A percentile compares a stretch with the other conserved stretches of the same genome.
Conservation (phyloP, 176 grass and related monocot species). For the sorghum (Sorghum bicolor) region DNA sequence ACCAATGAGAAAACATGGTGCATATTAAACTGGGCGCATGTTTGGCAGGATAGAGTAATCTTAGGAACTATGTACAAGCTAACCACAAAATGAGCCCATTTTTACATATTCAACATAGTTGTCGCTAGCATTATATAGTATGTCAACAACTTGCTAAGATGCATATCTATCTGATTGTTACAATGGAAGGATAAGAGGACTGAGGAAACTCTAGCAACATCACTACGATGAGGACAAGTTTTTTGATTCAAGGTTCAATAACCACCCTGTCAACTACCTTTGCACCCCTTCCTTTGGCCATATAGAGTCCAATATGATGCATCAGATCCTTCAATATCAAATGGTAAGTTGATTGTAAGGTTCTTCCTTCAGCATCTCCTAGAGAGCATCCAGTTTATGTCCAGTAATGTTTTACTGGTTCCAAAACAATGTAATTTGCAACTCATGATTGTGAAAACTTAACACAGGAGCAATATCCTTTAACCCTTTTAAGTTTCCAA, state of each 20-base stretch:
- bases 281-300: slow-evolving; percentile 75
- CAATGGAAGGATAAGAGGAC: background rate
- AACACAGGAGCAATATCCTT: background rate
- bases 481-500: background rate
- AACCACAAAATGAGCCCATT: background rate
- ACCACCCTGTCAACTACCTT: slow-evolving; percentile 67
- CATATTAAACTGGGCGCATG: background rate
- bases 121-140: background rate
- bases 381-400: background rate
- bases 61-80: background rate
- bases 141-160: background rate
- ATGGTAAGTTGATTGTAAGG: background rate
- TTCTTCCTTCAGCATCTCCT: background rate
- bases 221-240: background rate
- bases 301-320: slow-evolving; percentile 91
- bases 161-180: background rate
- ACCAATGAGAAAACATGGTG: background rate
- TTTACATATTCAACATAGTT: background rate
- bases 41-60: background rate
- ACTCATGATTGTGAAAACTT: background rate
- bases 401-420: background rate
- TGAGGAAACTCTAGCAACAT: slow-evolving; percentile 10
- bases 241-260: slow-evolving; percentile 24
- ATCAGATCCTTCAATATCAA: slow-evolving; percentile 58
- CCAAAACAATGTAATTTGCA: background rate